These are phyloP conservation scores for Colletotrichum gigasporum DNA, from an alignment of 2,329 filamentous ascomycete genomes.

Conservation along the genomic window DNA sequence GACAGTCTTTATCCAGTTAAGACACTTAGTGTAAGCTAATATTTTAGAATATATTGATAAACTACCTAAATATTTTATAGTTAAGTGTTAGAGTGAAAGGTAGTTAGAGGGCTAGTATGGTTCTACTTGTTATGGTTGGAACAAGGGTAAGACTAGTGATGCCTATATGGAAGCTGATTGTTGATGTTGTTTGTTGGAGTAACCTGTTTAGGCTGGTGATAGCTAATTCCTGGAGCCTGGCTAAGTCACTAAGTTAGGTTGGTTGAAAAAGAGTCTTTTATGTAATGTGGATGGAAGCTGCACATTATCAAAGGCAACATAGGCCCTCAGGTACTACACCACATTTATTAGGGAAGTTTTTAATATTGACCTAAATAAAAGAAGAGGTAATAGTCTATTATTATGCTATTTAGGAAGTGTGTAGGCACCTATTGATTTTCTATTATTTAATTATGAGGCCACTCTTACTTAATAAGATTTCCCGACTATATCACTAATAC, in stretches of 20 bases:
- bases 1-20: neutral
- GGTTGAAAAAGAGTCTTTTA: neutral
- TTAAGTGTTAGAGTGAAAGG: neutral
- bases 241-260: neutral
- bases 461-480: neutral
- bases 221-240: neutral
- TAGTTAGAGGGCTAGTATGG: neutral
- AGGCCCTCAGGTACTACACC: neutral
- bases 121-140: neutral
- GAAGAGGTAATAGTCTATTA: neutral
- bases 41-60: neutral
- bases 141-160: neutral
- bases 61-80: neutral
- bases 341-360: neutral
- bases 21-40: neutral
- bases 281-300: neutral
- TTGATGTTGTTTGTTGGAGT: neutral
- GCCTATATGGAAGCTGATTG: neutral
- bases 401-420: neutral
- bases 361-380: neutral
- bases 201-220: neutral
- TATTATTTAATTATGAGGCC: neutral
- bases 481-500: neutral
- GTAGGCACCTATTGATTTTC: neutral
- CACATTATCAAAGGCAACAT: neutral